Base-by-base conservation (phyloP, 78 protist genomes). In the Protostelium mycophagum region DNA sequence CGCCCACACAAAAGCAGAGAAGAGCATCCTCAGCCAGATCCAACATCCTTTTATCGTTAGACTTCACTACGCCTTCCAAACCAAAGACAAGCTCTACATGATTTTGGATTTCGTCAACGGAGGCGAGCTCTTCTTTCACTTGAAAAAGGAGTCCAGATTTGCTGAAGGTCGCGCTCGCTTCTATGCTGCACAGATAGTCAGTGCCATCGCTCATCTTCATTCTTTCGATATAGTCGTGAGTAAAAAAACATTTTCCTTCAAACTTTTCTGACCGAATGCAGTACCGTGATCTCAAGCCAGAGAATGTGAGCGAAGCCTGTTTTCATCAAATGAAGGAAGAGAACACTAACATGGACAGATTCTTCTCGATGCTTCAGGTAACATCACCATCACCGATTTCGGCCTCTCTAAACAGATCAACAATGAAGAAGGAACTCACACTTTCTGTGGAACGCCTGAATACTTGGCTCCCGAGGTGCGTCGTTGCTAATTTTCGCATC, bases 361-460 rank as follows among this genome's bases (percentile, higher is more conserved):
- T 63, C 94, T 99, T 10, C 91, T 99, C 35, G 98, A 96, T 83
- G 85, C 84, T 23, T 94, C 90, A 0, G 99, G 99, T 16, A 98
- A 99, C 90, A 93, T 98, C 38, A 88, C 88, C 34, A 83, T 99
- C 37, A 98, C 99, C 0, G 99, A 99, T 90, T 98, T 99, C 90
- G 99, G 99, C 0, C 92, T 99, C 31, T 96, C 98, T 28, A 99
- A 99, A 87, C 90, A 94, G 92, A 89, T 94, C 83, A 90, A 85
- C 73, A 86, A 88, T 0, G 86, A 84, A 29, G 91, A 94, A 85
- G 91, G 39, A 34, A 94, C 97, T 0, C 88, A 96, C 29, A 96
- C 99, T 1, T 96, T 99, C 73, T 99, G 99, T 92, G 99, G 99
- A 28, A 99, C 99, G 28, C 99, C 99, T 0, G 99, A 98, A 88